A percentile compares a stretch with the other conserved stretches of the same genome.
phyloP scores from a whole-genome alignment of 148 eudicot genomes.

The Rhododendron mucronatum region DNA sequence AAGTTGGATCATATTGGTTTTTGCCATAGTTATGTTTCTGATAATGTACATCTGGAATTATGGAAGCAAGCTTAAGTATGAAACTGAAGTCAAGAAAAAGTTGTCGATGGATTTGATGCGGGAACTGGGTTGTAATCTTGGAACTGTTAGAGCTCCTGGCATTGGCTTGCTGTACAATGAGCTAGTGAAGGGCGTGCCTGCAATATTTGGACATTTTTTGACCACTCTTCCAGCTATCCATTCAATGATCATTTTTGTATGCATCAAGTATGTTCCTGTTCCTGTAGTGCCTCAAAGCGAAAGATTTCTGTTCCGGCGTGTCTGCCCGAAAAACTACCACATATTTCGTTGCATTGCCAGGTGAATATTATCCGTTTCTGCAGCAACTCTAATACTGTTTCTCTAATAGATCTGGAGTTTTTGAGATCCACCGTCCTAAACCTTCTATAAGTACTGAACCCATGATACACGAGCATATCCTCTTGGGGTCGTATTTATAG shows the following conservation, averaged over 20 bases:
- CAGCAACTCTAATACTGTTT: background rate
- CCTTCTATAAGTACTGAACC: background rate
- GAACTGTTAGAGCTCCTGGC: conserved; percentile 96
- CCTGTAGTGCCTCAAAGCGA: conserved; percentile 86
- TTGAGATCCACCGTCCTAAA: background rate
- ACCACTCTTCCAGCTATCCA: conserved; percentile 94
- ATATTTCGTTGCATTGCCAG: conserved; percentile 96
- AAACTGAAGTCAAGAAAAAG: conserved; percentile 86
- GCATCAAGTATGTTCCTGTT: conserved; percentile 93
- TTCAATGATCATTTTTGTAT: conserved; percentile 94
- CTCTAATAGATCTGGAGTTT: background rate
- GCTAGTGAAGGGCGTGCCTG: conserved; percentile 86
- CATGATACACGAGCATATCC: background rate
- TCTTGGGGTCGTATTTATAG: background rate
- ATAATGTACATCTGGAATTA: conserved; percentile 95
- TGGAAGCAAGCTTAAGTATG: conserved; percentile 90
- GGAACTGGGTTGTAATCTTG: conserved; percentile 82
- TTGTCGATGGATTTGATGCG: conserved; percentile 86
- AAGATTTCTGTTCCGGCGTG: conserved; percentile 90
- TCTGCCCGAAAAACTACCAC: conserved; percentile 89
- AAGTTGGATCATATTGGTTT: conserved; percentile 92
- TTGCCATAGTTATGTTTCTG: conserved; percentile 64
- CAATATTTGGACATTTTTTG: conserved; percentile 91
- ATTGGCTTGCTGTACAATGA: conserved; percentile 96
- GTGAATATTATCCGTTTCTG: conserved; percentile 28